Conservation (phyloP, 352 stramenopile species). For the Phytopythium montanum region DNA sequence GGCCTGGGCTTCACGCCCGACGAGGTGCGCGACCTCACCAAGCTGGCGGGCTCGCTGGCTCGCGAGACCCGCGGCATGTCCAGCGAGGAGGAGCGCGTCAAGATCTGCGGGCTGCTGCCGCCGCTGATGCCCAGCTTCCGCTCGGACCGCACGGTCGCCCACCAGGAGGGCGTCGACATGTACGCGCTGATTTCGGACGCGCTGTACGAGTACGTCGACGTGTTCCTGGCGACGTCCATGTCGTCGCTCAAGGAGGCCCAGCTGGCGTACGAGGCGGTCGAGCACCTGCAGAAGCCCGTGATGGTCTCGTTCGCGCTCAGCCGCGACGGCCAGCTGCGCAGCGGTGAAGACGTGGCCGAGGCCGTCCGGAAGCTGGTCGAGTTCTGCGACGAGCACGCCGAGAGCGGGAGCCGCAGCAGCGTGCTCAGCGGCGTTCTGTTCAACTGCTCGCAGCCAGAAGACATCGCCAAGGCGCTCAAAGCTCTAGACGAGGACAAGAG, state of each 20-base stretch:
- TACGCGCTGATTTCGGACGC: slow-evolving; percentile 80
- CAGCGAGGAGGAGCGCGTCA: slow-evolving; percentile 20
- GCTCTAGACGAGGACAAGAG: slow-evolving; percentile 35
- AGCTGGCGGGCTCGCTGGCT: slow-evolving; percentile 61
- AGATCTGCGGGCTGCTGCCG: slow-evolving; percentile 85
- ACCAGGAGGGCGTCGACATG: slow-evolving; percentile 55
- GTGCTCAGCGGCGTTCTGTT: slow-evolving; percentile 81
- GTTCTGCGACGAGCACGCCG: slow-evolving; percentile 22
- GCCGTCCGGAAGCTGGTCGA: slow-evolving; percentile 43
- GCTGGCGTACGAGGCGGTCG: slow-evolving; percentile 78
- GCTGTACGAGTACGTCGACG: slow-evolving; percentile 74
- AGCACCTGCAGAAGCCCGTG: slow-evolving; percentile 56
- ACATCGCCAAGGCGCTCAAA: slow-evolving; percentile 82
- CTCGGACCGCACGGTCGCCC: slow-evolving; percentile 81
- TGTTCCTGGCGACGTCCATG: slow-evolving; percentile 89
- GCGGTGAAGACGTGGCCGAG: slow-evolving; percentile 62
- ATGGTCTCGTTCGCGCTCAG: slow-evolving; percentile 88
- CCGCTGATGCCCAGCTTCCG: slow-evolving; percentile 90
- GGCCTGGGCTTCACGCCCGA: slow-evolving; percentile 79
- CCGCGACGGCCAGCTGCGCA: slow-evolving; percentile 67
- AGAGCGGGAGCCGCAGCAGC: slow-evolving; percentile 14
- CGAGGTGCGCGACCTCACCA: slow-evolving; percentile 67
- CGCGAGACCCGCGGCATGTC: slow-evolving; percentile 32
- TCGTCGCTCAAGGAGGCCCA: slow-evolving; percentile 84
- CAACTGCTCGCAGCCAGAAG: slow-evolving; percentile 91